Evolutionary conservation across 441 rosid genomes (phyloP).

Genomic region (Bocquillonia castaneifolia): DNA sequence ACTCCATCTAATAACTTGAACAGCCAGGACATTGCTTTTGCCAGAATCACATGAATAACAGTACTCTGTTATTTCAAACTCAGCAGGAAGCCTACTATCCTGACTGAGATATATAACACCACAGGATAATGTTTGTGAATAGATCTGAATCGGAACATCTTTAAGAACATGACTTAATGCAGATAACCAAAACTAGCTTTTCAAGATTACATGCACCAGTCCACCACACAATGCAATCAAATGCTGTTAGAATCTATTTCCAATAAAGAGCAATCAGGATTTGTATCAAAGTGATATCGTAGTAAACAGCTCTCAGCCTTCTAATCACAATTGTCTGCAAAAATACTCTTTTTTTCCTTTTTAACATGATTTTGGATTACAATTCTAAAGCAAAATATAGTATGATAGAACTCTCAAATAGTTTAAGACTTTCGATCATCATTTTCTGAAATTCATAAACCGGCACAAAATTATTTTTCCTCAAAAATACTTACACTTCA

Average conservation of each 20-base stretch:
- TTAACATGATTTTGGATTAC: neutral
- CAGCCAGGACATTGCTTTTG: conserved; percentile 83
- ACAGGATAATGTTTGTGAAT: conserved; percentile 26
- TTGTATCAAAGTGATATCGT: neutral
- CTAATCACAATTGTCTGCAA: neutral
- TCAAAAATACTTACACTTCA: no score
- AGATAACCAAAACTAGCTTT: neutral
- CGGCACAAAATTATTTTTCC: neutral
- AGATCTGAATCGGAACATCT: neutral
- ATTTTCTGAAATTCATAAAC: neutral
- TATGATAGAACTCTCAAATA: neutral
- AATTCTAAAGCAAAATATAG: neutral
- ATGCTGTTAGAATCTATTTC: neutral
- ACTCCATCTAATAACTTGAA: conserved; percentile 98
- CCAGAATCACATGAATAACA: conserved; percentile 70
- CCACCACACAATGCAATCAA: neutral
- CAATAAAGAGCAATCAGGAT: neutral
- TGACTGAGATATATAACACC: conserved; percentile 61
- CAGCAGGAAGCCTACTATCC: conserved; percentile 98
- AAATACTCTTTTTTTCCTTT: neutral
- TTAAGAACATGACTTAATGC: neutral
- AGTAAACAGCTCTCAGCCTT: neutral
- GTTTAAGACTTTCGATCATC: neutral
- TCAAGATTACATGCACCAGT: neutral
- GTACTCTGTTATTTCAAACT: conserved; percentile 88